phyloP scores from a whole-genome alignment of 371 early-diverging fungal genomes.

The Smittium culicis region DNA sequence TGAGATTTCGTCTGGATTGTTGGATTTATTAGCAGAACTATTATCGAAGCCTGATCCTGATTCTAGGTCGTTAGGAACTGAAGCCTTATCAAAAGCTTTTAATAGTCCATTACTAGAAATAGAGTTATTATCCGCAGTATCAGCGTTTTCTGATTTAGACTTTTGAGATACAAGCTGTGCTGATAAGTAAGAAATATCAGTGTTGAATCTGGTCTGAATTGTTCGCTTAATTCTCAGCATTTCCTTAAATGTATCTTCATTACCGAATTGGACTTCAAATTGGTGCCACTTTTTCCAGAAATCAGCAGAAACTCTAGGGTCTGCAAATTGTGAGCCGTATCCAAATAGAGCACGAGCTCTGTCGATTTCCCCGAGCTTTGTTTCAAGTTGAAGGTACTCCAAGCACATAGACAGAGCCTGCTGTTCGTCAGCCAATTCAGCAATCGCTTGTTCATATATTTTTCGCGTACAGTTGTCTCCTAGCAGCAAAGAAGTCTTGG shows the following conservation, averaged over 20 bases:
- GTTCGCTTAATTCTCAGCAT: constrained; percentile 92
- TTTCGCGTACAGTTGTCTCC: constrained; percentile 77
- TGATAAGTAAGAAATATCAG: constrained; percentile 34
- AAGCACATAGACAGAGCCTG: constrained; percentile 65
- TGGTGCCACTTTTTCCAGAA: constrained; percentile 92
- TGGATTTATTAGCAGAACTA: background rate
- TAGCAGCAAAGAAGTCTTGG: constrained; percentile 72
- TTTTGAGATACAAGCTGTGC: constrained; percentile 6
- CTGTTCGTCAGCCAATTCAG: constrained; percentile 59
- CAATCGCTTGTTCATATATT: constrained; percentile 83
- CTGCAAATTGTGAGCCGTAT: constrained; percentile 76
- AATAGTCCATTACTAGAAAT: background rate
- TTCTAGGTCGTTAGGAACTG: background rate
- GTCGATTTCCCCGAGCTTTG: constrained; percentile 86
- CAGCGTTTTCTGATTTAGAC: background rate
- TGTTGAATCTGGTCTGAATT: constrained; percentile 63
- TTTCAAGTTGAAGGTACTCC: constrained; percentile 75
- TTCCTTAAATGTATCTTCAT: constrained; percentile 95
- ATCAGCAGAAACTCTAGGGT: constrained; percentile 55
- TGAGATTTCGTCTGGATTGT: background rate
- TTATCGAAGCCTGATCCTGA: background rate
- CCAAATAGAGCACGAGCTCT: constrained; percentile 81
- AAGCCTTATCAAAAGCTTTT: background rate
- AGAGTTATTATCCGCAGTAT: background rate
- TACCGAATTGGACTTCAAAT: constrained; percentile 92